Conservation (phyloP, 805 yeast genomes). For the Zygosaccharomyces pseudorouxii region DNA sequence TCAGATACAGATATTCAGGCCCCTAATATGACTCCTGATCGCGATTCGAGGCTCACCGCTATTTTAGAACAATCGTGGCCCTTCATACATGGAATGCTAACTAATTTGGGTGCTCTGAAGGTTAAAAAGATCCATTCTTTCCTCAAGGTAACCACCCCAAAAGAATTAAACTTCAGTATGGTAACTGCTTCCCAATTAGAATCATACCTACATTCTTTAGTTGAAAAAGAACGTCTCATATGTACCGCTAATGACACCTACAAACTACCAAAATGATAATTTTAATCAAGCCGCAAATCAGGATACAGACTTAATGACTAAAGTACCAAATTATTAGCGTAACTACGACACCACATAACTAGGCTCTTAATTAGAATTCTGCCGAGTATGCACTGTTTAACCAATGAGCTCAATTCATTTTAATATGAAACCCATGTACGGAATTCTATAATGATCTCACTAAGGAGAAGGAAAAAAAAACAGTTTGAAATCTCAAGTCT, state of each 20-base stretch:
- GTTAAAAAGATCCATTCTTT: constrained; percentile 49
- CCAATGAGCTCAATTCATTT: background rate
- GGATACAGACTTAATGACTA: background rate
- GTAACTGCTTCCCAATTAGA: constrained; percentile 17
- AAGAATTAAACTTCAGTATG: constrained; percentile 34
- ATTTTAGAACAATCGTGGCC: constrained; percentile 38
- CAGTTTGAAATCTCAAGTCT: background rate
- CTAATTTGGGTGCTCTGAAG: constrained; percentile 50
- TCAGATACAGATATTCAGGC: background rate
- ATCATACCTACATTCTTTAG: constrained; percentile 13
- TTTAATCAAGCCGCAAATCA: background rate
- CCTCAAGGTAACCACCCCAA: constrained; percentile 52
- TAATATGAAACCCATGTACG: background rate
- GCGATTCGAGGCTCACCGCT: constrained; percentile 1
- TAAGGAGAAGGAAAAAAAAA: background rate
- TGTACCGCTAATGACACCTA: constrained; percentile 17
- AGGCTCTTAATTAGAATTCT: background rate
- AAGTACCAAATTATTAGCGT: background rate
- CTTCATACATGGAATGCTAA: constrained; percentile 51
- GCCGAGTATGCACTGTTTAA: too few species aligned
- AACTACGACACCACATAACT: background rate
- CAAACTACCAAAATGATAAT: constrained; percentile 9
- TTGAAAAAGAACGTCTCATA: constrained; percentile 18
- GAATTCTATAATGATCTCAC: background rate
- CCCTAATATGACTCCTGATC: background rate